phyloP scores from a whole-genome alignment of 176 grass and related monocot species.

The Carex parvula region DNA sequence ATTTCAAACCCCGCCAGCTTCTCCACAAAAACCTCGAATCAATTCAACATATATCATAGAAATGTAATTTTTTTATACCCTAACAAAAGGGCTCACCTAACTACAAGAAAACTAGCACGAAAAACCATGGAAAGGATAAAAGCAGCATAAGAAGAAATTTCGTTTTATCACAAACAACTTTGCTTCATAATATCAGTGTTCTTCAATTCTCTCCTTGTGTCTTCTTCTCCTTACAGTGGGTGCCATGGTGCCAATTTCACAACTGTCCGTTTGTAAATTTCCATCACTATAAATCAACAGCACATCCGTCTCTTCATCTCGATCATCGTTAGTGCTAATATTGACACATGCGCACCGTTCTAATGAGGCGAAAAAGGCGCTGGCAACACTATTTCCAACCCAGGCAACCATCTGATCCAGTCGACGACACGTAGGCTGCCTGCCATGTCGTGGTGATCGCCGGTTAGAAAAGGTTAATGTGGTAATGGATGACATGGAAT shows the following conservation, averaged over 20 bases:
- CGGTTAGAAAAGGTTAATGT: slow-evolving; percentile 27
- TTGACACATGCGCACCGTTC: slow-evolving; percentile 75
- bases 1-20: not conserved
- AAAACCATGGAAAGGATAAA: not conserved
- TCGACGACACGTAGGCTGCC: slow-evolving; percentile 33
- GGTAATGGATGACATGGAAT: slow-evolving; percentile 33
- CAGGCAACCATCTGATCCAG: slow-evolving; percentile 57
- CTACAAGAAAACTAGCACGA: not conserved
- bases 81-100: not conserved
- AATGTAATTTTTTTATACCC: not conserved
- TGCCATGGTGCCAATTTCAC: not conserved
- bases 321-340: slow-evolving; percentile 63
- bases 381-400: slow-evolving; percentile 66
- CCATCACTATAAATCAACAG: slow-evolving; percentile 41
- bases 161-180: not conserved
- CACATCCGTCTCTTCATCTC: slow-evolving; percentile 41
- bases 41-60: slow-evolving; percentile 9
- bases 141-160: not conserved
- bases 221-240: slow-evolving; percentile 2
- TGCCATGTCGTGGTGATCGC: not conserved
- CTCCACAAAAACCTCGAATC: not conserved
- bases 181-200: not conserved
- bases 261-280: not conserved
- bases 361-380: slow-evolving; percentile 70
- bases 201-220: slow-evolving; percentile 28